These are phyloP conservation scores for Penicillium sp. DNA, from an alignment of 2,329 filamentous ascomycete species.

Conservation along the genomic window DNA sequence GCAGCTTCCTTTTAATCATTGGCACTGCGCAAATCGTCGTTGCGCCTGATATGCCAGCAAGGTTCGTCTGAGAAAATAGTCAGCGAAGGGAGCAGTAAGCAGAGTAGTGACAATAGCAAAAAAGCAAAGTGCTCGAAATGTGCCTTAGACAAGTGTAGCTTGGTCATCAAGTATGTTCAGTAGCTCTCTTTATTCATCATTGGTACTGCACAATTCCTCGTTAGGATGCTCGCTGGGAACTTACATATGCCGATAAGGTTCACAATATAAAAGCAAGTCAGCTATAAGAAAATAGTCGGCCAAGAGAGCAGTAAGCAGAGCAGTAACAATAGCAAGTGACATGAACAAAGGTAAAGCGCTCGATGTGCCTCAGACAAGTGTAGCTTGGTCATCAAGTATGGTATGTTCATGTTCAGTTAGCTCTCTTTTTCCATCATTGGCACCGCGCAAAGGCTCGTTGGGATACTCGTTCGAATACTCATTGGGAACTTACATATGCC, in stretches of 20 bases:
- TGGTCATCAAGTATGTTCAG: neutral
- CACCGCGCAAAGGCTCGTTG: neutral
- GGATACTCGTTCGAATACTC: too few species aligned
- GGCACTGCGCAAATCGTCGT: too few species aligned
- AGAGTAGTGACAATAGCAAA: neutral
- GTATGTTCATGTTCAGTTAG: neutral
- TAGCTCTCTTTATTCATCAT: neutral
- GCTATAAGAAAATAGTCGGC: neutral
- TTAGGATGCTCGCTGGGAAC: neutral
- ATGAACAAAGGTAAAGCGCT: neutral
- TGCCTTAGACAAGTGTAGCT: neutral
- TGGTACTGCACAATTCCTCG: neutral
- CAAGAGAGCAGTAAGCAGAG: neutral
- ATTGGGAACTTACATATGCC: too few species aligned
- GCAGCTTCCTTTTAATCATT: too few species aligned
- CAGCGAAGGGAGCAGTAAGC: neutral
- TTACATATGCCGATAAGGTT: too few species aligned
- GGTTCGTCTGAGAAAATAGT: too few species aligned
- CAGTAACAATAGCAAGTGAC: neutral
- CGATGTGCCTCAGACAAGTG: neutral
- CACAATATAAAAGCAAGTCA: neutral
- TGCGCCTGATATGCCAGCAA: too few species aligned
- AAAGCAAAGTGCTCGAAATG: neutral
- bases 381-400: neutral
- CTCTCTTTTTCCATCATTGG: neutral